Base-by-base conservation (phyloP, 2,329 filamentous ascomycete species). In the Monilinia vaccinii-corymbosi region DNA sequence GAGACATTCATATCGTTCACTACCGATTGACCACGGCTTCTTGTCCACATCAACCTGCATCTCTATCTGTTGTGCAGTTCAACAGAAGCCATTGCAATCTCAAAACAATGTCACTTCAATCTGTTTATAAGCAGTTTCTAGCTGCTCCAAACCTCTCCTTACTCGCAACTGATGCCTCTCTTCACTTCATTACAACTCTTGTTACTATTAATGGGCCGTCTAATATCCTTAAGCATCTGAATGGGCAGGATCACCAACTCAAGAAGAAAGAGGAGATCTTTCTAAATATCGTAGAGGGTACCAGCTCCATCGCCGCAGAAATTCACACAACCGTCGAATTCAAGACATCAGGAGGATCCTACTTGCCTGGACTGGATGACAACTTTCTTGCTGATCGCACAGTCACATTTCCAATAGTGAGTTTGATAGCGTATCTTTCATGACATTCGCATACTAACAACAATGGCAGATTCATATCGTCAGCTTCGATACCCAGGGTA, bases 141-240 rank as follows among this genome's bases (percentile, higher is more conserved):
- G 79, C 81, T 70, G 78, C 83, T 64, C 87, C 87, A 64, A 85
- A 77, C 74, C 76, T 84, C 59, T 81, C 83, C 60, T 76, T 82
- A 60, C 77, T 93, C 69, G 79, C 85, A 40, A 75, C 81, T 58
- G 80, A 86, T 73, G 86, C 87, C 61, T 82, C 87, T 48, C 77
- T 92, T 67, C 85, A 93, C 78, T 99, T 97, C 78, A 87, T 97
- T 73, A 91, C 92, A 60, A 96, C 93, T 9, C 87, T 91, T 14
- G 91, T 86, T 38, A 83, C 83, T 65, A 79, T 95, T 71, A 79
- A 81, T 63, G 85, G 89, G 67, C 75, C 87, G 50, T 80, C 85
- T 56, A 83, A 89, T 50, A 91, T 99, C 73, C 78, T 93, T 75
- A 91, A 90, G 77, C 92, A 97, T 75, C 76, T 97, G 64, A 79